phyloP scores from a whole-genome alignment of 257 asterid species.

The Solanum paucissectum region DNA sequence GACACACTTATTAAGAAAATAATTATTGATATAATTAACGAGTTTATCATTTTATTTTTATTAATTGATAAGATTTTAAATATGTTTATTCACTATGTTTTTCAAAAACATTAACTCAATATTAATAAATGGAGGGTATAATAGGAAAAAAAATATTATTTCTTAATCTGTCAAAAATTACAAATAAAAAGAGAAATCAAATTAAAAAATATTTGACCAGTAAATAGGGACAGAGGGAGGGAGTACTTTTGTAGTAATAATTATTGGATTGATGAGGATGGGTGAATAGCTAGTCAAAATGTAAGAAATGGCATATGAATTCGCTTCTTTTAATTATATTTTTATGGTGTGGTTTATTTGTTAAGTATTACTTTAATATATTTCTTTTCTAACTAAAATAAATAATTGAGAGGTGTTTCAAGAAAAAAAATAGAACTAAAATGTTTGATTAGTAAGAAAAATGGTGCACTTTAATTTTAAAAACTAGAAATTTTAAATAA shows the following conservation, averaged over 20 bases:
- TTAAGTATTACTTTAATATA: background rate
- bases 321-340: background rate
- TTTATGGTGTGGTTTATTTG: background rate
- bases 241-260: background rate
- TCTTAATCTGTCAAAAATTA: too few relatives aligned
- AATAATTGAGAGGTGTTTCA: background rate
- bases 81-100: background rate
- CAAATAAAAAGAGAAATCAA: too few relatives aligned
- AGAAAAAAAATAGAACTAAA: background rate
- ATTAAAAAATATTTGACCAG: too few relatives aligned
- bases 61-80: too few relatives aligned
- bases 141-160: accelerated
- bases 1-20: too few relatives aligned
- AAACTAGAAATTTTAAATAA: background rate
- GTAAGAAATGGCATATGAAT: background rate
- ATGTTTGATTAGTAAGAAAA: background rate
- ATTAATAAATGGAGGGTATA: too few relatives aligned
- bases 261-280: background rate
- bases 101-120: too few relatives aligned
- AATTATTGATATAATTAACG: too few relatives aligned
- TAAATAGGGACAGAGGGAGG: background rate
- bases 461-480: background rate
- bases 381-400: background rate
- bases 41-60: too few relatives aligned
- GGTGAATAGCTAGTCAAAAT: background rate